phyloP scores from a whole-genome alignment of 805 yeast species.

The Yamadazyma takamatsuzukensis region DNA sequence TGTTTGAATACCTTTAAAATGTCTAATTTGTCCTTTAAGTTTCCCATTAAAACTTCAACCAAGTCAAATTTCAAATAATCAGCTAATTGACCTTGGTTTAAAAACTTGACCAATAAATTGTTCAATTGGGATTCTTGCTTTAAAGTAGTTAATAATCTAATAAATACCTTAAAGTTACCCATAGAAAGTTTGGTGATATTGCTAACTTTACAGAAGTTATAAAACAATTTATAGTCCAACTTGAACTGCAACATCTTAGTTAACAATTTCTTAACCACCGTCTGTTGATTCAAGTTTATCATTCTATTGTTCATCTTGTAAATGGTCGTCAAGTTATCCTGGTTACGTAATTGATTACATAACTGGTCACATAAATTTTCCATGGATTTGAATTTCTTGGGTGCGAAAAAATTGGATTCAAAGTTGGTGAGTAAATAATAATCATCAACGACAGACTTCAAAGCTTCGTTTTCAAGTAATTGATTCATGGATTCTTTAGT shows the following conservation, averaged over 20 bases:
- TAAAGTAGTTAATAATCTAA: slow-evolving; percentile 22
- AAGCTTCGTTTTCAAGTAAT: slow-evolving; percentile 1
- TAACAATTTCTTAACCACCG: slow-evolving; percentile 4
- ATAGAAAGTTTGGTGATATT: slow-evolving; percentile 17
- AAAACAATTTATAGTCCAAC: slow-evolving; percentile 2
- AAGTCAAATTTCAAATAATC: slow-evolving; percentile 28
- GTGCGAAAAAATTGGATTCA: slow-evolving; percentile 1
- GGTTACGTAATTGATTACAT: slow-evolving; percentile 5
- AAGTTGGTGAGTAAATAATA: slow-evolving; percentile 3
- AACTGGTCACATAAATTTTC: slow-evolving; percentile 1
- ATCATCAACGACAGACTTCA: slow-evolving; percentile 5
- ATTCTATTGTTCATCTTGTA: slow-evolving; percentile 2
- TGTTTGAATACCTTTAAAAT: slow-evolving; percentile 20
- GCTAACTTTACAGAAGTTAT: slow-evolving; percentile 22
- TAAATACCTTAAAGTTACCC: slow-evolving; percentile 19
- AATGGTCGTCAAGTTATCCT: slow-evolving; percentile 1
- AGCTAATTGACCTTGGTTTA: slow-evolving; percentile 13
- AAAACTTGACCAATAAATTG: slow-evolving; percentile 24
- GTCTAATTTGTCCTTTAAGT: slow-evolving; percentile 15
- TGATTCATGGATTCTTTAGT: slow-evolving; percentile 2
- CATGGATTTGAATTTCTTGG: slow-evolving; percentile 3
- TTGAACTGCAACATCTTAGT: slow-evolving; percentile 1
- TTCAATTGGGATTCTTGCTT: slow-evolving; percentile 21
- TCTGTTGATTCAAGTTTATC: slow-evolving; percentile 10
- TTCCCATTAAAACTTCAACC: slow-evolving; percentile 20